Evolutionary conservation across 192 early-diverging fungal genomes (phyloP), one percentile per base, ranked within the genome.

Genomic region (Thoreauomyces humboldtii): DNA sequence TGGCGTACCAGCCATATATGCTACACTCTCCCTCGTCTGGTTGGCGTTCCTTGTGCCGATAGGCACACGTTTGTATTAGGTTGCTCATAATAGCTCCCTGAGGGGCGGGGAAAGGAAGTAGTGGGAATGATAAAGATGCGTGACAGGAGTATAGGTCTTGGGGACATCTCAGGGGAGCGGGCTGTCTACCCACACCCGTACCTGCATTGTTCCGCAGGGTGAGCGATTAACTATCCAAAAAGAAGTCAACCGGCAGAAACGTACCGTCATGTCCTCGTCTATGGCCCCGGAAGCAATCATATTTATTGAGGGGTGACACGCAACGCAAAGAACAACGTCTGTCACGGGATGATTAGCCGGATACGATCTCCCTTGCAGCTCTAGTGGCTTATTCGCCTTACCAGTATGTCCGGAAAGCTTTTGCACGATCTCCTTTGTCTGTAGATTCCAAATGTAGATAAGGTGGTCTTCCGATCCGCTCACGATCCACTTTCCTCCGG

Each of bases 391-490:
- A 36, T 29, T 71, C 27, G 38, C 17, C 24, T 45, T 77, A 94
- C 92, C 92, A 14, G 80, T 86, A 82, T 99, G 97, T 0, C 93
- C 97, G 59, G 88, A 87, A 31, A 98, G 83, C 66, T 85, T 91
- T 59, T 98, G 94, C 59, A 97, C 94, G 68, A 99, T 86, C 73
- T 96, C 89, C 60, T 91, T 89, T 25, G 84, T 94, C 77, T 99
- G 95, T 63, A 99, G 75, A 70, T 97, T 92, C 97, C 97, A 99
- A 72, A 98, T 86, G 70, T 97, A 98, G 22, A 99, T 89, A 74
- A 79, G 78, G 59, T 90, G 77, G 77, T 99, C 95, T 72, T 99
- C 97, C 61, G 88, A 90, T 0, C 95, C 97, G 32, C 88, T 90
- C 11, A 99, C 95, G 36, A 99, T 94, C 91, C 92, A 96, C 75